A percentile compares a stretch with the other conserved stretches of the same genome.
Conservation (phyloP, 2,329 filamentous ascomycete genomes). For the Pseudogymnoascus verrucosus region DNA sequence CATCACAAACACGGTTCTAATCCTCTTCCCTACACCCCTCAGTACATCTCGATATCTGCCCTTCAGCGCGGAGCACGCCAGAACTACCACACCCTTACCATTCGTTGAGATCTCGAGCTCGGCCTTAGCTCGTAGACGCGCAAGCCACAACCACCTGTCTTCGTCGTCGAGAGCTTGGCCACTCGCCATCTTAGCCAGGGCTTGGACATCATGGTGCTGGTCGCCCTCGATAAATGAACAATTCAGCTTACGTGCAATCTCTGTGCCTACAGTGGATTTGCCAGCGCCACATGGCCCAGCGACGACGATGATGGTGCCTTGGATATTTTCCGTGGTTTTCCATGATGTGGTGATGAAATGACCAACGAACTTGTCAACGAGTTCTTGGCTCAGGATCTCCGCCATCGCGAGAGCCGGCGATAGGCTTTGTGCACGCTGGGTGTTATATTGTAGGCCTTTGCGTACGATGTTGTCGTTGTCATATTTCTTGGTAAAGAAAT, state of each 20-base stretch:
- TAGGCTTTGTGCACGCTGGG: slow-evolving; percentile 11
- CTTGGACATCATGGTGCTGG: slow-evolving; percentile 28
- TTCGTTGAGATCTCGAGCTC: slow-evolving; percentile 24
- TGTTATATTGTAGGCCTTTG: slow-evolving; percentile 22
- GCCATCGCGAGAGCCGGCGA: slow-evolving; percentile 15
- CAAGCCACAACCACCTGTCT: slow-evolving; percentile 28
- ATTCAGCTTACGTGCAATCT: slow-evolving; percentile 24
- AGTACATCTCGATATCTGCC: slow-evolving; percentile 29
- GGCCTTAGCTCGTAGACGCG: slow-evolving; percentile 20
- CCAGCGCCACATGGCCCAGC: slow-evolving; percentile 36
- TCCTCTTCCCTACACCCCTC: slow-evolving; percentile 17
- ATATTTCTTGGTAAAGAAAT: slow-evolving; percentile 44
- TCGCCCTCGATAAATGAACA: slow-evolving; percentile 36
- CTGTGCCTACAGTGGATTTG: slow-evolving; percentile 32
- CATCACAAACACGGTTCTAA: slow-evolving; percentile 29
- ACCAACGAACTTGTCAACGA: slow-evolving; percentile 15
- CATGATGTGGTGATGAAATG: slow-evolving; percentile 14
- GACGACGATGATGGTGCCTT: slow-evolving; percentile 27
- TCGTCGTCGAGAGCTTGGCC: slow-evolving; percentile 27
- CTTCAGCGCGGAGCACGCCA: slow-evolving; percentile 35
- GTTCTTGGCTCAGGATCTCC: slow-evolving; percentile 11
- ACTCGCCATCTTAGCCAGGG: slow-evolving; percentile 28
- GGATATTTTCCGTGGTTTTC: slow-evolving; percentile 13
- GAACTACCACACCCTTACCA: slow-evolving; percentile 24
- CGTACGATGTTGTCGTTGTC: slow-evolving; percentile 34